Evolutionary conservation across 2,329 filamentous ascomycete species (phyloP).

Genomic region (Penicillium italicum): DNA sequence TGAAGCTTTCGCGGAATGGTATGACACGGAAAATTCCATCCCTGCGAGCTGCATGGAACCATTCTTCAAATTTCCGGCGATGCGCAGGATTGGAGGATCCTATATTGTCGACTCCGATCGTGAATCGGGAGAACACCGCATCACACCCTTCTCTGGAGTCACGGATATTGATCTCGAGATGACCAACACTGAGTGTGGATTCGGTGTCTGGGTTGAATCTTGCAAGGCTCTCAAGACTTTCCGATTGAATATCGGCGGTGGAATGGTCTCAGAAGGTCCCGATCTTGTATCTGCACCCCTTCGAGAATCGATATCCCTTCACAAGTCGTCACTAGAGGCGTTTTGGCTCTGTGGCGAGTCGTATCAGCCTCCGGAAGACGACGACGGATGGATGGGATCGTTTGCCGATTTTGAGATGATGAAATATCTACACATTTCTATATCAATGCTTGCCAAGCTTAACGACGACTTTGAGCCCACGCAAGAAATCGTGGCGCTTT

Average conservation of each 20-base stretch:
- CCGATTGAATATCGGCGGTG: neutral
- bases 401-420: neutral
- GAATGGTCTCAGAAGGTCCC: neutral
- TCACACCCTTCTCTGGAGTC: neutral
- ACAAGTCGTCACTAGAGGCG: neutral
- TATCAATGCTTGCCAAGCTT: neutral
- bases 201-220: neutral
- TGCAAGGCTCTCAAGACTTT: constrained; percentile 1
- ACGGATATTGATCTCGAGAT: neutral
- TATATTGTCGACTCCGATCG: neutral
- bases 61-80: neutral
- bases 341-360: neutral
- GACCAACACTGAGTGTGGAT: neutral
- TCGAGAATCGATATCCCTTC: neutral
- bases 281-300: neutral
- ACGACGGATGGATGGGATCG: neutral
- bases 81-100: neutral
- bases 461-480: neutral
- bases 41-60: neutral
- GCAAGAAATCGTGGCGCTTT: neutral
- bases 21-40: neutral
- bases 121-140: neutral
- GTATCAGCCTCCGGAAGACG: neutral
- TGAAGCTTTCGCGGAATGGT: neutral
- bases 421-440: neutral